phyloP scores from a whole-genome alignment of 2,329 filamentous ascomycete species.

The Talaromyces verruculosus region DNA sequence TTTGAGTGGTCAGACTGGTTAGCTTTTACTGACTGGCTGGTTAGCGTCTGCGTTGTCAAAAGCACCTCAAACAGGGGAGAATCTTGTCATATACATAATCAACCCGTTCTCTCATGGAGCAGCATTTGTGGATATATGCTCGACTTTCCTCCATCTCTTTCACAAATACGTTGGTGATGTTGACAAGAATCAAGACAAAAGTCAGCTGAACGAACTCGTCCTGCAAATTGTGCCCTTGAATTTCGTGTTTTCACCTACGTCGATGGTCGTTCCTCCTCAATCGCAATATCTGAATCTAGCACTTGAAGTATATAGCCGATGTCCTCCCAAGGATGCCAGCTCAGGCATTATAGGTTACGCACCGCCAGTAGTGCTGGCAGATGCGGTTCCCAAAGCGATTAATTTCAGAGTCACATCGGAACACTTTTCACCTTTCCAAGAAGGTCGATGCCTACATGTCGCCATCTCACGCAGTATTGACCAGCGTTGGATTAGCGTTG shows the following conservation, averaged over 20 bases:
- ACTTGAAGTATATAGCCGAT: constrained; percentile 59
- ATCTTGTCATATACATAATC: constrained; percentile 59
- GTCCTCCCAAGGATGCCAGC: constrained; percentile 47
- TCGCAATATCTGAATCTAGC: constrained; percentile 52
- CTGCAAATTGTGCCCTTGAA: constrained; percentile 59
- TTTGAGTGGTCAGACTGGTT: not conserved
- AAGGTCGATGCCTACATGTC: constrained; percentile 59
- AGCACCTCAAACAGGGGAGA: constrained; percentile 37
- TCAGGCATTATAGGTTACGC: constrained; percentile 47
- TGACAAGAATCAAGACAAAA: constrained; percentile 33
- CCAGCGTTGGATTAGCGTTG: constrained; percentile 58
- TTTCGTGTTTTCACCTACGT: constrained; percentile 54
- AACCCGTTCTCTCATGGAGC: constrained; percentile 54
- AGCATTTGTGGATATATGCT: constrained; percentile 54
- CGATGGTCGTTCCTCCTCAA: constrained; percentile 53
- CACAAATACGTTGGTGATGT: constrained; percentile 51
- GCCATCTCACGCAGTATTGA: constrained; percentile 58
- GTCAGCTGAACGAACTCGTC: constrained; percentile 50
- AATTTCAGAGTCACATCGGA: constrained; percentile 57
- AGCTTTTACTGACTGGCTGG: constrained; percentile 22
- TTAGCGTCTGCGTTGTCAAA: constrained; percentile 39
- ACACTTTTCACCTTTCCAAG: constrained; percentile 55
- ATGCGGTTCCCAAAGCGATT: constrained; percentile 53
- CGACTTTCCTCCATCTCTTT: constrained; percentile 58
- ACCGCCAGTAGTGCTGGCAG: constrained; percentile 56